Percentiles rank a stretch among this genome's conserved stretches.
These are phyloP conservation scores for Tylopilus sp. DNA, from an alignment of 768 basidiomycete genomes.

Conservation along the genomic window DNA sequence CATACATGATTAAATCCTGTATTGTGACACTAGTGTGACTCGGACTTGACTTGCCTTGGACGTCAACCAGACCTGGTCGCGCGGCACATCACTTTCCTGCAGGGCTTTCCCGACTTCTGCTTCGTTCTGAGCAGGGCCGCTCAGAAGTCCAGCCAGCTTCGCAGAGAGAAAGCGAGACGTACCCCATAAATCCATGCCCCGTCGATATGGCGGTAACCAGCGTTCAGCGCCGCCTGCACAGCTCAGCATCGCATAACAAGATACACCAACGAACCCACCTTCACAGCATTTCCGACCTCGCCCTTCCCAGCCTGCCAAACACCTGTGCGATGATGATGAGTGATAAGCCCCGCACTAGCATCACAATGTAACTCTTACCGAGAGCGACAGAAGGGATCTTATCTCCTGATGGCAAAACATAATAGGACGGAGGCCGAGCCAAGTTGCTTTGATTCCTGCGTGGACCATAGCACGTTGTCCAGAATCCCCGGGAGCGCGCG, in stretches of 20 bases:
- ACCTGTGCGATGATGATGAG: conserved; percentile 34
- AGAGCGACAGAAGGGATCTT: conserved; percentile 66
- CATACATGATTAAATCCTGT: neutral
- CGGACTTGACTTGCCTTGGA: conserved; percentile 51
- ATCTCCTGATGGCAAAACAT: conserved; percentile 61
- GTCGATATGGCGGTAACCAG: conserved; percentile 71
- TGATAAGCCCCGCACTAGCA: neutral
- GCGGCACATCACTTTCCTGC: conserved; percentile 53
- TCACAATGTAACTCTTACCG: conserved; percentile 35
- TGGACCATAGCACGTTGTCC: conserved; percentile 16
- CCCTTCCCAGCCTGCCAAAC: conserved; percentile 57
- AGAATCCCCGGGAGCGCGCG: conserved; percentile 20
- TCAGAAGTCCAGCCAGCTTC: neutral
- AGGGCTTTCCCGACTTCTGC: conserved; percentile 64
- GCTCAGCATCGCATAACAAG: neutral
- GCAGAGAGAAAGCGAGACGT: conserved; percentile 15
- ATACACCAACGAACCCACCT: conserved; percentile 32
- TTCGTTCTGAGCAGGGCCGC: conserved; percentile 52
- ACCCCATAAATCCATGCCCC: conserved; percentile 70
- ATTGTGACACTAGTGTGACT: no score
- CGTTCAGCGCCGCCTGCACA: conserved; percentile 49
- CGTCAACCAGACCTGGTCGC: conserved; percentile 66
- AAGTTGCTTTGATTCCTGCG: conserved; percentile 23
- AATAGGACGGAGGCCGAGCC: conserved; percentile 42
- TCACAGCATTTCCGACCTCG: conserved; percentile 68